Evolutionary conservation across 148 eudicot species (phyloP).

Genomic region (Camellia lanceoleosa): DNA sequence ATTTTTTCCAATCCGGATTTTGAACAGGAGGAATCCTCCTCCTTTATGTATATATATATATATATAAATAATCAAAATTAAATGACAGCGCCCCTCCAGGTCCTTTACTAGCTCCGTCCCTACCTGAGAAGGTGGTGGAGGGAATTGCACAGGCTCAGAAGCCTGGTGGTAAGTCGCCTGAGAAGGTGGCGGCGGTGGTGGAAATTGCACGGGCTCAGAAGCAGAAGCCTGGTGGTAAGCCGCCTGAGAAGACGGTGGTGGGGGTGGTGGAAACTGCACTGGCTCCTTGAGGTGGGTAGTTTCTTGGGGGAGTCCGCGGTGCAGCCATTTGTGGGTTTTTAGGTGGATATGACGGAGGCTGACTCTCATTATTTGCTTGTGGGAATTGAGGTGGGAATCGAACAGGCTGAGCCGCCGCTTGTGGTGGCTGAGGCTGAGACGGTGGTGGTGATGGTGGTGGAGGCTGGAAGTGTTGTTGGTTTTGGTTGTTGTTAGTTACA

Average conservation of each 20-base stretch:
- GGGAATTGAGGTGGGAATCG: background rate
- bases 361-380: background rate
- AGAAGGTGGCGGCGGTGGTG: background rate
- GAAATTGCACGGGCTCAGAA: background rate
- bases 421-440: background rate
- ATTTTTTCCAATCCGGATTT: too few relatives aligned
- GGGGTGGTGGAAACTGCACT: background rate
- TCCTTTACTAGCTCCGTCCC: too few relatives aligned
- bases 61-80: too few relatives aligned
- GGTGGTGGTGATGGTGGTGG: background rate
- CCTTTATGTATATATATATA: too few relatives aligned
- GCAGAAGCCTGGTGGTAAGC: too few relatives aligned
- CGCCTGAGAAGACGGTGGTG: background rate
- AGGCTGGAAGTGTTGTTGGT: background rate
- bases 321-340: background rate
- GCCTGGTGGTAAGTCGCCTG: background rate
- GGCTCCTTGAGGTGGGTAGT: background rate
- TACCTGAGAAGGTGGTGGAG: slow-evolving; percentile 8
- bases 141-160: slow-evolving; percentile 13
- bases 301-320: background rate
- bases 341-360: background rate
- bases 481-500: background rate
- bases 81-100: too few relatives aligned
- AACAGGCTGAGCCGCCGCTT: background rate
- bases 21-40: too few relatives aligned